Evolutionary conservation across 352 stramenopile species (phyloP), one percentile per base, ranked within the genome.

Genomic region (Blastocystis hominis): DNA sequence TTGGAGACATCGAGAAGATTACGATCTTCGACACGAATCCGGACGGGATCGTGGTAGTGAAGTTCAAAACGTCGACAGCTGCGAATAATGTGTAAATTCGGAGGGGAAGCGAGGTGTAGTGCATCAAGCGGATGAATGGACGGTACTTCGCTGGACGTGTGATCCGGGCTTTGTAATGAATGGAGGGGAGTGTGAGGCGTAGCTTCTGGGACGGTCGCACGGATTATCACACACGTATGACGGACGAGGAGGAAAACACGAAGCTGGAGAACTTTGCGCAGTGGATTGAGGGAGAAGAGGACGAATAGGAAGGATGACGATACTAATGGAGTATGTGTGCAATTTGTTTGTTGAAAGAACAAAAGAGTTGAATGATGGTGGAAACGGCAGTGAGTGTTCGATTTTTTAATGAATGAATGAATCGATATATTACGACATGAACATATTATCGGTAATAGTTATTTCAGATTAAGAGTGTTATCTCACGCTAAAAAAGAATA

Each of bases 131-230:
- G 34, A 87, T 87, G 77, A 50, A 87, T 53, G 77, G 77, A 3
- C 62, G 77, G 4, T 87, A 75, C 55, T 87, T 87, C n/a, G 77
- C 77, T 6, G 77, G 77, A 10, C 40, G 77, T 2, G 24, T 77
- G 40, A n/a, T 87, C 42, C 77, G 75, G 55, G 77, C 77, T 66
- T 87, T 55, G 77, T 87, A 46, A 38, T 15, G 20, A 9, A 40
- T 0, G 1, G n/a, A 30, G 42, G n/a, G 9, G 20, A 44, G 7
- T 2, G 34, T 87, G 7, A 55, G 17, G 36, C 30, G 30, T 87
- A 87, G 77, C 36, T 87, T 87, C 55, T 87, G 77, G 77, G 77
- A 87, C 46, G 77, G 77, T 3, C 62, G 64, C 55, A 87, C 77
- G n/a, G 66, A 87, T 46, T 87, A 87, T 47, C 44, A 34, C 17